Percentiles rank a stretch among this genome's conserved stretches.
Evolutionary conservation across 2,329 filamentous ascomycete genomes (phyloP).

Genomic region (Fusarium coffeatum): DNA sequence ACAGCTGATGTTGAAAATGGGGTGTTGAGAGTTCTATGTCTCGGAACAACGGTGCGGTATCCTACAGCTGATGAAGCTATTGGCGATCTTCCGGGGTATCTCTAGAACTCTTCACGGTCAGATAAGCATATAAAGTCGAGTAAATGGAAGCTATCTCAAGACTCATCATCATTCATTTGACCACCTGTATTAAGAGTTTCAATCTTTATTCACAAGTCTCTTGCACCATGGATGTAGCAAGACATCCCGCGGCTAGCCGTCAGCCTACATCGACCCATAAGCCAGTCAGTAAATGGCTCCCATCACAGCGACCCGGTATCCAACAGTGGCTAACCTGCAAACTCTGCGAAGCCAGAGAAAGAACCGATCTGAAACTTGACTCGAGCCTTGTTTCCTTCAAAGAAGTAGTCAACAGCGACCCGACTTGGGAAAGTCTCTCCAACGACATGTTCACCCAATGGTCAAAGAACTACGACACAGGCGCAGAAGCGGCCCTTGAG

Average conservation of each 20-base stretch:
- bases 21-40: background rate
- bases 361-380: background rate
- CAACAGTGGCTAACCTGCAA: background rate
- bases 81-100: background rate
- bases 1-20: no score
- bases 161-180: background rate
- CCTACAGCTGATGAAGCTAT: background rate
- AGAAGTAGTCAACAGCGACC: background rate
- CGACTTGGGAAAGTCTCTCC: background rate
- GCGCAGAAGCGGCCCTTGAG: background rate
- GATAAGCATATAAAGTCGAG: background rate
- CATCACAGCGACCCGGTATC: background rate
- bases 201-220: rapidly evolving
- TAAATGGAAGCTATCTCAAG: no score
- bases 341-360: background rate
- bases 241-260: background rate
- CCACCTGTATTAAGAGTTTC: no score
- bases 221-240: background rate
- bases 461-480: slow-evolving; percentile 13
- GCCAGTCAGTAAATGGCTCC: slow-evolving; percentile 5
- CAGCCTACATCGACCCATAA: background rate
- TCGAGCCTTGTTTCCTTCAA: background rate
- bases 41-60: background rate
- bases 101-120: background rate
- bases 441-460: slow-evolving; percentile 18